Conservation (phyloP, 768 basidiomycete genomes). For the Naganishia randhawae region DNA sequence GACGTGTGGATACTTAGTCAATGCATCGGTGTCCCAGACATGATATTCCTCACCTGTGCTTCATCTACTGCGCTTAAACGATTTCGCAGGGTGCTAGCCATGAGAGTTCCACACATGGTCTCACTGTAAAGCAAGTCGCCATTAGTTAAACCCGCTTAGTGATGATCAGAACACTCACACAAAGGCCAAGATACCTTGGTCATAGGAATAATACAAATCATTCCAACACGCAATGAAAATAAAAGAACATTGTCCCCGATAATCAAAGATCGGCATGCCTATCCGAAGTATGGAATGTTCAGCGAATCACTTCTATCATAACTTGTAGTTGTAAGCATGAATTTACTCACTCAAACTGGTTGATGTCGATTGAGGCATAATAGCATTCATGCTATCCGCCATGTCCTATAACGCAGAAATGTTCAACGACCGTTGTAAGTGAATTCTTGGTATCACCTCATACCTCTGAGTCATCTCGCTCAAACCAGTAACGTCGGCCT, state of each 20-base stretch:
- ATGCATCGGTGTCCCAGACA: not conserved
- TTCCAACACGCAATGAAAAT: slow-evolving; percentile 46
- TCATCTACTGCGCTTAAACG: slow-evolving; percentile 24
- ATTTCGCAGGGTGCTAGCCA: slow-evolving; percentile 32
- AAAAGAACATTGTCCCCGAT: slow-evolving; percentile 45
- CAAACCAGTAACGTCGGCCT: slow-evolving; percentile 44
- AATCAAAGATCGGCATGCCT: slow-evolving; percentile 49
- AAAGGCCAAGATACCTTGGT: slow-evolving; percentile 43
- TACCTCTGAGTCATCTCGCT: slow-evolving; percentile 43
- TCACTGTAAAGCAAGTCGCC: slow-evolving; percentile 26
- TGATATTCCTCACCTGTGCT: slow-evolving; percentile 38
- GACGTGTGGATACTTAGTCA: slow-evolving; percentile 11
- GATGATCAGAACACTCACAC: slow-evolving; percentile 27
- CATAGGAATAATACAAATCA: slow-evolving; percentile 46
- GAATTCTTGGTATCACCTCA: not conserved
- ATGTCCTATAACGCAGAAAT: slow-evolving; percentile 6
- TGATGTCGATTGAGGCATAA: slow-evolving; percentile 26
- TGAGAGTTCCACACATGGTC: slow-evolving; percentile 45
- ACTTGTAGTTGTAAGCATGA: not conserved
- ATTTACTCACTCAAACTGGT: slow-evolving; percentile 25
- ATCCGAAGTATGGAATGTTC: not conserved
- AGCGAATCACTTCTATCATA: not conserved
- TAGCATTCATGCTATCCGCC: slow-evolving; percentile 25
- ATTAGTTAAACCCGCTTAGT: not conserved
- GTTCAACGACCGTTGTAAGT: not conserved